Evolutionary conservation across 805 yeast species (phyloP), one percentile per base, ranked within the genome.

Genomic region (Nakazawaea ambrosiae): DNA sequence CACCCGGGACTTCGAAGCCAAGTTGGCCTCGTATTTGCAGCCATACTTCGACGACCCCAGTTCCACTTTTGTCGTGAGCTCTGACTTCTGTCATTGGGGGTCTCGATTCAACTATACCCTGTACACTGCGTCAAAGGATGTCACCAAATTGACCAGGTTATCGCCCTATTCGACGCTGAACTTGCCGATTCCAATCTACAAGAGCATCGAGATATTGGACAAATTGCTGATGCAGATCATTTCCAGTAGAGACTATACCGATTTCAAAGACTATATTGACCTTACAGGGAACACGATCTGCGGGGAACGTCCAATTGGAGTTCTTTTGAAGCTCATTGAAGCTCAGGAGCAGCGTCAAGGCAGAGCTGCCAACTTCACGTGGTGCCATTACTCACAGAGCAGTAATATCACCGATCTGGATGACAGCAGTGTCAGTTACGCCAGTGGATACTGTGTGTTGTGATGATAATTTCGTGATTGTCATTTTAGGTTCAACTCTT

Each of bases 71-170:
- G 75, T 86, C 12, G 68, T 92, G 4, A 83, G 95, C 53, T 75
- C 90, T 2, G 98, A 92, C 61, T 92, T 92, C 51, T 89, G 97
- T 53, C 98, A 92, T 54, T 92, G 98, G 98, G 89, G 89, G 1
- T 47, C 65, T 2, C 56, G 85, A 27, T 82, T 81, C 50, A 72
- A 70, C 11, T 82, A 75, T 49, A 73, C 73, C 3, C 59, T 63
- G 5, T 79, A 76, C 45, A 65, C 77, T 0, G 49, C 64, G 11
- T 54, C 57, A 12, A 65, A 61, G 1, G 50, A 54, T 18, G n/a
- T 47, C 2, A 31, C 42, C 3, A 44, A 47, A 17, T 37, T 58
- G 14, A 32, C 10, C 11, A 39, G 36, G 12, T 33, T 45, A 17
- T 22, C 32, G 12, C 16, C 24, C 11, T 20, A 16, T 24, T 28